Conservation (phyloP, 2,329 filamentous ascomycete species). For the Aspergillus eucalypticola region DNA sequence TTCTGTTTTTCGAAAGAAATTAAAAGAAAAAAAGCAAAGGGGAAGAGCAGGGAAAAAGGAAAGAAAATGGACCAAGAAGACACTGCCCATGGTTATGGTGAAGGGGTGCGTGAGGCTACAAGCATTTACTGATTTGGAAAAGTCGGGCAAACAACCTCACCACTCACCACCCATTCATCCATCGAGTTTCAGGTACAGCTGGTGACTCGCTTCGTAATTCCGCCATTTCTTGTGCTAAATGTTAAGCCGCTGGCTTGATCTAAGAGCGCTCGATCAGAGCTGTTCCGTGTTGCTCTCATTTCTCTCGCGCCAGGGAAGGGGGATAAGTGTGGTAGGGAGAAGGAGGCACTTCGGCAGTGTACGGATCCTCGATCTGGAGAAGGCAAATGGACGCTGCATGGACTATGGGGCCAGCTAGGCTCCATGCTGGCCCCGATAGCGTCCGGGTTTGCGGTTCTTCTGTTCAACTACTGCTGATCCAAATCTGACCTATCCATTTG, state of each 20-base stretch:
- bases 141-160: neutral
- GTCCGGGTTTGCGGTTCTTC: neutral
- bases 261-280: too few relatives aligned
- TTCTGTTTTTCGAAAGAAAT: too few relatives aligned
- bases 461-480: neutral
- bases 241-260: too few relatives aligned
- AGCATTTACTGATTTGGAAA: neutral
- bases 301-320: too few relatives aligned
- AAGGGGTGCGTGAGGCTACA: neutral
- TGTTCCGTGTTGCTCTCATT: too few relatives aligned
- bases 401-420: neutral
- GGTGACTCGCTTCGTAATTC: neutral
- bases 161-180: neutral
- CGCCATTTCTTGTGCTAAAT: neutral
- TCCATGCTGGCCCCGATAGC: neutral
- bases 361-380: neutral
- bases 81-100: neutral
- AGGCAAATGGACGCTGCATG: neutral
- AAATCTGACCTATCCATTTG: too few relatives aligned
- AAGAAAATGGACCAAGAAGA: neutral
- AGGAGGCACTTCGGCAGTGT: too few relatives aligned
- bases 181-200: neutral
- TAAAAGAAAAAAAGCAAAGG: neutral
- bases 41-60: neutral
- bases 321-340: too few relatives aligned